These are phyloP conservation scores for Cardamine occulta DNA, from an alignment of 345 rosid genomes.

Conservation along the genomic window DNA sequence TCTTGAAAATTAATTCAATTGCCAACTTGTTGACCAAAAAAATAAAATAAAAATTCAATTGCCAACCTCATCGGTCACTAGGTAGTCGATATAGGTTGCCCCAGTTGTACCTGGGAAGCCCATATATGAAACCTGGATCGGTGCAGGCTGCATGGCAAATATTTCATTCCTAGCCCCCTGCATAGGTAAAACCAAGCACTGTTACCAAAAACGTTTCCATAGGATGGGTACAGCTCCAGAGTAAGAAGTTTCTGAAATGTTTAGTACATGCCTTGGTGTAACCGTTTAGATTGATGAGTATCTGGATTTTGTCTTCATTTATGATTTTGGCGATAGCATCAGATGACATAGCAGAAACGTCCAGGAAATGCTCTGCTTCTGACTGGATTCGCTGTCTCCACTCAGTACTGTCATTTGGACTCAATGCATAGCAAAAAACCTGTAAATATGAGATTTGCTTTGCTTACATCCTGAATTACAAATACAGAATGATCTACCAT, in stretches of 20 bases:
- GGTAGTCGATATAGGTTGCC: slow-evolving; percentile 88
- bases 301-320: slow-evolving; percentile 83
- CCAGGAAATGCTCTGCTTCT: slow-evolving; percentile 92
- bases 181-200: slow-evolving; percentile 30
- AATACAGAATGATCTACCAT: slow-evolving; percentile 25
- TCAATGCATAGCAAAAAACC: slow-evolving; percentile 97
- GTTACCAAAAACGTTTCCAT: slow-evolving; percentile 25
- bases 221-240: not conserved
- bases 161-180: slow-evolving; percentile 99
- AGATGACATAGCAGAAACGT: slow-evolving; percentile 87
- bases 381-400: slow-evolving; percentile 93
- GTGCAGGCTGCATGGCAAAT: slow-evolving; percentile 98
- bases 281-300: slow-evolving; percentile 92
- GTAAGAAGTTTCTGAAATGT: slow-evolving; percentile 1
- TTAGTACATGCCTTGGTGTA: slow-evolving; percentile 75
- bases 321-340: slow-evolving; percentile 86
- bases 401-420: slow-evolving; percentile 93
- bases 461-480: slow-evolving; percentile 19
- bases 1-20: not conserved
- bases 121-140: slow-evolving; percentile 97
- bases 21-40: slow-evolving; percentile 40
- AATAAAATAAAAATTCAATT: not conserved
- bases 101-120: slow-evolving; percentile 99
- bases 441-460: slow-evolving; percentile 38
- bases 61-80: slow-evolving; percentile 95